Percentiles rank a stretch among this genome's conserved stretches.
phyloP scores from a whole-genome alignment of 2,329 filamentous ascomycete species.

The Podosphaera aphanis region DNA sequence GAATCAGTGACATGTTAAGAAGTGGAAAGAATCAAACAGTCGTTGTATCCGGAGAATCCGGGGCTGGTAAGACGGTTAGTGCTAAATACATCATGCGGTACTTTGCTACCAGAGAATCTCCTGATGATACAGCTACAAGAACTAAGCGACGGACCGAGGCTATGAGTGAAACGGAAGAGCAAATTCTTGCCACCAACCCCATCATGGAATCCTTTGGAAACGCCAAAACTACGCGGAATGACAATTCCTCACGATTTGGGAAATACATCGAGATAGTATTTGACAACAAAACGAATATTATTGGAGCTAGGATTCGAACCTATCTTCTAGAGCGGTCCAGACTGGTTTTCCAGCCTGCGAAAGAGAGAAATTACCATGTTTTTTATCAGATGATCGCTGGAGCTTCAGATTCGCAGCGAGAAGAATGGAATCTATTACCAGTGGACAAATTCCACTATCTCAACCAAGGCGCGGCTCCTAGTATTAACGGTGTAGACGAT shows the following conservation, averaged over 20 bases:
- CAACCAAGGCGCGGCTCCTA: slow-evolving; percentile 78
- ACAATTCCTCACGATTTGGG: slow-evolving; percentile 95
- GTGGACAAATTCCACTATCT: slow-evolving; percentile 88
- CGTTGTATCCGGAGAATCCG: slow-evolving; percentile 96
- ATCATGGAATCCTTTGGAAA: slow-evolving; percentile 99
- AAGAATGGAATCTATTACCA: slow-evolving; percentile 55
- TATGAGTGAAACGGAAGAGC: slow-evolving; percentile 97
- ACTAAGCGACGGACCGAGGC: slow-evolving; percentile 46
- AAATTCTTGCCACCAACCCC: slow-evolving; percentile 91
- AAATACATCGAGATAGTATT: slow-evolving; percentile 99
- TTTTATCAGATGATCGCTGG: slow-evolving; percentile 95
- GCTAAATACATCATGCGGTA: slow-evolving; percentile 99
- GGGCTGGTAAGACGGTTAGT: slow-evolving; percentile 96
- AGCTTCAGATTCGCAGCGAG: slow-evolving; percentile 59
- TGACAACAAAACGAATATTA: slow-evolving; percentile 82
- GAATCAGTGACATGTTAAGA: slow-evolving; percentile 70
- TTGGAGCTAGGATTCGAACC: slow-evolving; percentile 88
- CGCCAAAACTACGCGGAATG: slow-evolving; percentile 97
- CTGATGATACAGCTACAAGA: slow-evolving; percentile 61
- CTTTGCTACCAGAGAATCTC: slow-evolving; percentile 89
- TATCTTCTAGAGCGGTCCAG: slow-evolving; percentile 88
- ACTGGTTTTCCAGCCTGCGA: slow-evolving; percentile 88
- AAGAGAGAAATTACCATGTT: slow-evolving; percentile 96
- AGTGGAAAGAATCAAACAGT: slow-evolving; percentile 94
- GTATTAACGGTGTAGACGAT: slow-evolving; percentile 87